These are phyloP conservation scores for Trichoderma koningii DNA, from an alignment of 2,329 filamentous ascomycete genomes.

Conservation along the genomic window DNA sequence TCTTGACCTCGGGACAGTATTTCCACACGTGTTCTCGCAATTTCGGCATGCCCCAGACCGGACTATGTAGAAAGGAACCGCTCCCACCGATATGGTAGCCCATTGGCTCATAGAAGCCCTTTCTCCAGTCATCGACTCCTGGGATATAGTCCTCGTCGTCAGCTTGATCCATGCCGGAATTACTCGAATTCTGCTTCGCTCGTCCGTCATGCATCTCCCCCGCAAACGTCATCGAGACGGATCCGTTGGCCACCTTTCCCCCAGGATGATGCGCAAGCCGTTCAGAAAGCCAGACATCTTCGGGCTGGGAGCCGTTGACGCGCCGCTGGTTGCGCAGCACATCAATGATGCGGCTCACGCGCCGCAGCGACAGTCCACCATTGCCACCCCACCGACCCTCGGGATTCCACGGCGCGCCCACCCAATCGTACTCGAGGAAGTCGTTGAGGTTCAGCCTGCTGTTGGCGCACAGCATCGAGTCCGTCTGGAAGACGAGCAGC, in stretches of 20 bases:
- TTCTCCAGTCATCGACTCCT: conserved; percentile 53
- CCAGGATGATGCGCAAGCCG: conserved; percentile 53
- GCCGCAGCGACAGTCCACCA: conserved; percentile 54
- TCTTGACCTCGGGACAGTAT: conserved; percentile 62
- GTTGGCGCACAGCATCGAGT: conserved; percentile 59
- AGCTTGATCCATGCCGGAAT: conserved; percentile 31
- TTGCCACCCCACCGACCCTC: conserved; percentile 51
- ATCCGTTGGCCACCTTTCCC: conserved; percentile 54
- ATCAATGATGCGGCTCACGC: conserved; percentile 56
- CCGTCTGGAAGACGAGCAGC: conserved; percentile 57
- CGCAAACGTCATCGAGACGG: conserved; percentile 51
- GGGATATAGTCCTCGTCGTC: conserved; percentile 40
- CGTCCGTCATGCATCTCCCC: conserved; percentile 50
- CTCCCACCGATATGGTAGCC: conserved; percentile 59
- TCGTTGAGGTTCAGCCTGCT: conserved; percentile 50
- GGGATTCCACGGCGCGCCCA: conserved; percentile 53
- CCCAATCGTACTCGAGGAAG: conserved; percentile 56
- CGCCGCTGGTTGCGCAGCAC: conserved; percentile 53
- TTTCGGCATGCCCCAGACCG: conserved; percentile 53
- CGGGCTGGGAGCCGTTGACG: conserved; percentile 48
- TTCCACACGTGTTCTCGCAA: conserved; percentile 54
- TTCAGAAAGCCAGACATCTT: conserved; percentile 59
- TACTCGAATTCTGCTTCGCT: conserved; percentile 30
- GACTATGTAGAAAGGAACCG: conserved; percentile 47
- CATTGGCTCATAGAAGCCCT: conserved; percentile 60